Base-by-base conservation (phyloP, 192 early-diverging fungal genomes). In the Gamsiella multidivaricata region DNA sequence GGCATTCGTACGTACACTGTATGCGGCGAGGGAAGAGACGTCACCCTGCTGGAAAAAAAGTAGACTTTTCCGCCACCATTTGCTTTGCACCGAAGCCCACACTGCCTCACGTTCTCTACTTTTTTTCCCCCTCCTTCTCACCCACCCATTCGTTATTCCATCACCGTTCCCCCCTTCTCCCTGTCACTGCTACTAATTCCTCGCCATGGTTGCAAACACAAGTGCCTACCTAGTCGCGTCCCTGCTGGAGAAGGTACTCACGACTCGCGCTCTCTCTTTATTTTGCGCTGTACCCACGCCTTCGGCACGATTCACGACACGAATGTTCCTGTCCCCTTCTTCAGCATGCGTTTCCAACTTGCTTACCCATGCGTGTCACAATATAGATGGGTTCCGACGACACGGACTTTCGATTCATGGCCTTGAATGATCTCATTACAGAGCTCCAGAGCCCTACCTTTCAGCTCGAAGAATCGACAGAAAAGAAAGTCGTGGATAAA, bases 321-420 rank as follows among this genome's bases (percentile, higher is more conserved):
- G n/a, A n/a, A n/a, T n/a, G n/a, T n/a, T n/a, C n/a, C n/a, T n/a
- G n/a, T n/a, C n/a, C n/a, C n/a, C n/a, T n/a, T n/a, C n/a, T n/a
- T n/a, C n/a, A n/a, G n/a, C n/a, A n/a, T 37, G 15, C 49, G 32
- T 32, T 25, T 43, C 18, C 23, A 41, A 54, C 15, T 41, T 29
- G 3, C 14, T 64, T 34, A 8, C 22, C 0, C 32, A 15, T 47
- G 23, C 18, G 10, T 22, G 43, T 29, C 32, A n/a, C 12, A 28
- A 50, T 7, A 43, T 81, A 89, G 86, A 88, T 89, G 88, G 63
- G 67, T 25, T 83, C 80, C 54, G 81, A 74, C 32, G 94, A 96
- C 79, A 87, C 91, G 23, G 94, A 96, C 80, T 92, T 92, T 73
- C 91, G 94, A 42, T 95, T 90, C 79, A 96, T 96, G 94, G 94